phyloP scores from a whole-genome alignment of 1,139 yeast genomes.

The Suhomyces atakaporum region DNA sequence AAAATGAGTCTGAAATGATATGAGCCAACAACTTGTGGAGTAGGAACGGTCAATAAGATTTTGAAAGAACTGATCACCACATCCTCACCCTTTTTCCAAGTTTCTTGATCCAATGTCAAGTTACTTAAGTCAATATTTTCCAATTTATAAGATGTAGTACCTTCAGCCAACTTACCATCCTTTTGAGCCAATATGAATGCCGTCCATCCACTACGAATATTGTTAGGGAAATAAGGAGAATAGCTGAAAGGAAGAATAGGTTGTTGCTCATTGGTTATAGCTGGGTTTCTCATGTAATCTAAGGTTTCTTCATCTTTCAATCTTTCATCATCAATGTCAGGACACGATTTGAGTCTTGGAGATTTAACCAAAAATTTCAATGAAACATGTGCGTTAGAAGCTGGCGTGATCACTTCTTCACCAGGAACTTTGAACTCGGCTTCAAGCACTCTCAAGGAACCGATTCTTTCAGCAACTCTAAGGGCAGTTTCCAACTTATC shows the following conservation, averaged over 20 bases:
- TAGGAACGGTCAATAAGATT: slow-evolving; percentile 67
- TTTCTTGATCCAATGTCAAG: slow-evolving; percentile 51
- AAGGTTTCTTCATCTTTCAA: slow-evolving; percentile 52
- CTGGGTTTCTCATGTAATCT: slow-evolving; percentile 73
- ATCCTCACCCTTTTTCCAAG: slow-evolving; percentile 48
- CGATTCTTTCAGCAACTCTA: slow-evolving; percentile 64
- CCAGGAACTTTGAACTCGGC: slow-evolving; percentile 89
- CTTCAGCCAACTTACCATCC: slow-evolving; percentile 76
- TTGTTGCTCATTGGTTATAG: slow-evolving; percentile 60
- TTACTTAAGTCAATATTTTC: slow-evolving; percentile 59
- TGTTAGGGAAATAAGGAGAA: slow-evolving; percentile 74
- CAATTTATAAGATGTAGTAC: slow-evolving; percentile 53
- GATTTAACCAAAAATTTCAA: slow-evolving; percentile 77
- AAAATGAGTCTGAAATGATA: slow-evolving; percentile 65
- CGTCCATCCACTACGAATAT: slow-evolving; percentile 59
- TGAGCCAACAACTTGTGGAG: slow-evolving; percentile 66
- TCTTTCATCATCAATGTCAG: slow-evolving; percentile 45
- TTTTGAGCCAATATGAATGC: slow-evolving; percentile 69
- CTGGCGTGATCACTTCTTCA: slow-evolving; percentile 73
- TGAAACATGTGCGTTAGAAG: slow-evolving; percentile 71
- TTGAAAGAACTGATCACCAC: slow-evolving; percentile 71
- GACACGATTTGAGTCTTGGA: slow-evolving; percentile 61
- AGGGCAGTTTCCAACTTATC: slow-evolving; percentile 50
- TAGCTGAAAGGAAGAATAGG: slow-evolving; percentile 64
- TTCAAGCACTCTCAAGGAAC: slow-evolving; percentile 66